Percentiles rank a stretch among this genome's conserved stretches.
These are phyloP conservation scores for Scutellaria baicalensis DNA, from an alignment of 257 asterid species.

Conservation along the genomic window DNA sequence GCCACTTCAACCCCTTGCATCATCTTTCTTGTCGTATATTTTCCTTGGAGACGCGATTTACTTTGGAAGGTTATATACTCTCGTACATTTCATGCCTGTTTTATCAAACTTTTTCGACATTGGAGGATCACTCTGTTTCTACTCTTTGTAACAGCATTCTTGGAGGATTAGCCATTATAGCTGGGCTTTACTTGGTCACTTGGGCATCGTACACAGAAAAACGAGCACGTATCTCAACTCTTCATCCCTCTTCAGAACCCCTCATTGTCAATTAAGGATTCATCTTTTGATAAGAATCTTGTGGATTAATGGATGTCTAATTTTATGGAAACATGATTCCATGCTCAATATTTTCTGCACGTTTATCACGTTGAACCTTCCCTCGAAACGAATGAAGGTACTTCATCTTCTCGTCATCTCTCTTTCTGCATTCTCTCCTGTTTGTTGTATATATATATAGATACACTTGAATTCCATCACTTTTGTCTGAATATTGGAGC, in stretches of 20 bases:
- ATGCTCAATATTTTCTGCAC: no score
- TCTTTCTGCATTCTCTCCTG: no score
- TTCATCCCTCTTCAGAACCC: not conserved
- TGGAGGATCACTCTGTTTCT: no score
- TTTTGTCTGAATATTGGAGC: no score
- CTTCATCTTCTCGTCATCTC: no score
- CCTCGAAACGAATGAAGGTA: no score
- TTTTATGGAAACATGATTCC: no score
- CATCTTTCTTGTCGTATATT: slow-evolving; percentile 72
- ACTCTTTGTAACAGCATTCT: slow-evolving; percentile 47
- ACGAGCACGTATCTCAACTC: not conserved
- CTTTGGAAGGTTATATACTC: slow-evolving; percentile 71
- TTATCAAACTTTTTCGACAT: not conserved
- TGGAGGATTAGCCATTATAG: slow-evolving; percentile 75
- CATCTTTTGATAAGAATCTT: not conserved
- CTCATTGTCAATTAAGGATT: not conserved
- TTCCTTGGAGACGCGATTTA: slow-evolving; percentile 91
- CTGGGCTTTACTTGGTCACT: slow-evolving; percentile 89
- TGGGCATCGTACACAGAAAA: slow-evolving; percentile 78
- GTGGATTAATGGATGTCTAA: not conserved
- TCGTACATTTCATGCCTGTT: not conserved
- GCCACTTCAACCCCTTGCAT: slow-evolving; percentile 90
- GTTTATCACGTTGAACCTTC: no score
- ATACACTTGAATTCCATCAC: no score
- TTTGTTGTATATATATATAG: no score